These are phyloP conservation scores for Epichloe gansuensis DNA, from an alignment of 2,329 filamentous ascomycete genomes.

Conservation along the genomic window DNA sequence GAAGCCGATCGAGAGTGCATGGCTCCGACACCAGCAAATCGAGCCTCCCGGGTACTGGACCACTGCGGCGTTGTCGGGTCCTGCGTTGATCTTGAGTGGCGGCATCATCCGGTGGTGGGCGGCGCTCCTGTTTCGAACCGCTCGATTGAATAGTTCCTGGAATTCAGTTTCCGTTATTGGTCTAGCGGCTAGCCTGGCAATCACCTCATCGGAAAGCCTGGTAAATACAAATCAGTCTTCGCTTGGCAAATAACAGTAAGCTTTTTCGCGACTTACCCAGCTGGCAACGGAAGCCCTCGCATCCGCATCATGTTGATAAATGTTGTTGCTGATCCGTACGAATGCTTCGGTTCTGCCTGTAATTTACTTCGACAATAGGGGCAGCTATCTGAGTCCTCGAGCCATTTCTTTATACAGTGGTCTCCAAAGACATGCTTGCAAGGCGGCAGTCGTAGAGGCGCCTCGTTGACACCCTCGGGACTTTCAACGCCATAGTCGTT, in stretches of 20 bases:
- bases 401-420: constrained; percentile 54
- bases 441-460: constrained; percentile 44
- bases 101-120: constrained; percentile 17
- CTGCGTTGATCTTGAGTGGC: constrained; percentile 16
- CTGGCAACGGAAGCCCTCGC: constrained; percentile 12
- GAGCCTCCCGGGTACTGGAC: not conserved
- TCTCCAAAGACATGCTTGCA: constrained; percentile 55
- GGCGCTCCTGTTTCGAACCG: constrained; percentile 12
- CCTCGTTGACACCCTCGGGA: constrained; percentile 46
- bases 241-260: not conserved
- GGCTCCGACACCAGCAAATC: not conserved
- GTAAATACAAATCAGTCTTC: not conserved
- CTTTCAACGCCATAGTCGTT: constrained; percentile 46
- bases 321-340: constrained; percentile 11
- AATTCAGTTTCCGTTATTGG: constrained; percentile 9
- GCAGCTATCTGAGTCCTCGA: constrained; percentile 49
- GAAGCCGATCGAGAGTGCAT: not conserved
- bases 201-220: constrained; percentile 11
- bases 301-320: constrained; percentile 22
- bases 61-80: constrained; percentile 16
- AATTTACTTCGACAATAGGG: constrained; percentile 54
- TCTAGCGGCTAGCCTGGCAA: constrained; percentile 9
- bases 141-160: constrained; percentile 8
- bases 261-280: constrained; percentile 10
- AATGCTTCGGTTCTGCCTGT: constrained; percentile 31